These are phyloP conservation scores for Penicillium paradoxum DNA, from an alignment of 495 filamentous ascomycete genomes.

Conservation along the genomic window DNA sequence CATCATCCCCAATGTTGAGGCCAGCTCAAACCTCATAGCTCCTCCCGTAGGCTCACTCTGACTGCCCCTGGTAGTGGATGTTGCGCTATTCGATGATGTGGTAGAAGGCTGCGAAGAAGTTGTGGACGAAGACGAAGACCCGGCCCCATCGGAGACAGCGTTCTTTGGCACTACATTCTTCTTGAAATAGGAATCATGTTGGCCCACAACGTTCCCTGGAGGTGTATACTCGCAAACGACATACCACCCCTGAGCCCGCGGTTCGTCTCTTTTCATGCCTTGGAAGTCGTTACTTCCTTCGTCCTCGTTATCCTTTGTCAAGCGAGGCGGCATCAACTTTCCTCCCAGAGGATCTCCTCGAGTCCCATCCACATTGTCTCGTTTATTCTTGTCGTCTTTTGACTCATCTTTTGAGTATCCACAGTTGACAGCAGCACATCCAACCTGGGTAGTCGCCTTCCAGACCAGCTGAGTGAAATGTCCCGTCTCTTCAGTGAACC, in stretches of 20 bases:
- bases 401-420: too few species aligned
- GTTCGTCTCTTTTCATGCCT: not conserved
- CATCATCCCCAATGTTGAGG: constrained; percentile 3
- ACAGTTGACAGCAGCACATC: constrained; percentile 63
- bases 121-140: constrained; percentile 9
- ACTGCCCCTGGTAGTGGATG: not conserved
- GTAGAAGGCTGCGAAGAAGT: constrained; percentile 9
- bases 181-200: constrained; percentile 40
- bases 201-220: constrained; percentile 66
- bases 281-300: not conserved
- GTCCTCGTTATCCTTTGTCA: constrained; percentile 4
- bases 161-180: constrained; percentile 35
- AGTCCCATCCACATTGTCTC: not conserved
- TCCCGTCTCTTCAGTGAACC: constrained; percentile 62
- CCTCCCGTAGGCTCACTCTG: constrained; percentile 6
- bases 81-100: not conserved
- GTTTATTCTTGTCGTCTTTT: not conserved
- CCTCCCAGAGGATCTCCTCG: not conserved
- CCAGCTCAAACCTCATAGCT: not conserved
- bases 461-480: constrained; percentile 87
- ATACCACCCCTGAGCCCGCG: constrained; percentile 57
- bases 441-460: constrained; percentile 63
- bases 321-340: not conserved
- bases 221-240: constrained; percentile 80
- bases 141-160: not conserved